Evolutionary conservation across 2,329 filamentous ascomycete species (phyloP).

Genomic region (Sporothrix euskadiensis): DNA sequence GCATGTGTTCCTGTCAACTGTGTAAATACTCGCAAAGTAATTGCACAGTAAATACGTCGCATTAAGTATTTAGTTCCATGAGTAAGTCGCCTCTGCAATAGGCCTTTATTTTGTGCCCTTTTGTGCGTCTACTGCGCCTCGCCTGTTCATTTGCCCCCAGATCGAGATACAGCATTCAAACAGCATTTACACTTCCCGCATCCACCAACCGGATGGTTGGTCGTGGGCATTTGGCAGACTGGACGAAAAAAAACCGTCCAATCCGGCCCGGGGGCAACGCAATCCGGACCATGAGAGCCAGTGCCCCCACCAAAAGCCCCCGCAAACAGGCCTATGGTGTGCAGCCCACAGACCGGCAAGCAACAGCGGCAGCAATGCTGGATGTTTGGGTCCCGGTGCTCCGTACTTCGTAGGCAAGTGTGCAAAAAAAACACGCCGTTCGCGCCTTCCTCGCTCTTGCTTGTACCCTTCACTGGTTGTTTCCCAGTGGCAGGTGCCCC

Average conservation of each 20-base stretch:
- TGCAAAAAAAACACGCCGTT: not conserved
- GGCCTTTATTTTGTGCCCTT: not conserved
- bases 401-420: not conserved
- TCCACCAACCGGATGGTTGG: not conserved
- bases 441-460: not conserved
- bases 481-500: not conserved
- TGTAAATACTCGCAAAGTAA: not conserved
- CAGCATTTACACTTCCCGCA: not conserved
- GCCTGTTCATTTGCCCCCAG: not conserved
- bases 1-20: not conserved
- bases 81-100: not conserved
- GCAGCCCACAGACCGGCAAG: not conserved
- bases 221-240: not conserved
- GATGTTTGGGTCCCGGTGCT: not conserved
- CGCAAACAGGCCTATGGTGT: conserved; percentile 5
- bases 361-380: not conserved
- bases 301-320: not conserved
- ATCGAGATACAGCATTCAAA: not conserved
- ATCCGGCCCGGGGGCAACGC: not conserved
- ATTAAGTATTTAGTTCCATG: not conserved
- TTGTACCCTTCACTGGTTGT: not conserved
- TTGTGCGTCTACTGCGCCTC: not conserved
- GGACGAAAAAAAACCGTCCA: not conserved
- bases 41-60: not conserved
- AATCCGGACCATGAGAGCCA: not conserved